These are phyloP conservation scores for Medicago truncatula DNA, from an alignment of 306 rosid genomes.

Conservation along the genomic window DNA sequence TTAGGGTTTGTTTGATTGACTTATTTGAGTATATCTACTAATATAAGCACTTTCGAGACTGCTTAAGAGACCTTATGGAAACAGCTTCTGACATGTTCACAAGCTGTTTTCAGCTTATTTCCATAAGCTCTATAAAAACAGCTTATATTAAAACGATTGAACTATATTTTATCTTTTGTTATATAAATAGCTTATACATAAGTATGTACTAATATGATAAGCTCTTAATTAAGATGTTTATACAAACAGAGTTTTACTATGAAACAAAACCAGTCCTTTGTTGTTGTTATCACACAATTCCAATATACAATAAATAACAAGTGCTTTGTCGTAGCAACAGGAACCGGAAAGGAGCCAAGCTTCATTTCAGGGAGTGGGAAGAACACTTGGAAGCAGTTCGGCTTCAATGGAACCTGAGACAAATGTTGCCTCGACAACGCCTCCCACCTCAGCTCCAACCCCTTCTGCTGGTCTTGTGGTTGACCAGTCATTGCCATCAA, in stretches of 20 bases:
- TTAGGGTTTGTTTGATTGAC: background rate
- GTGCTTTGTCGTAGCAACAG: constrained; percentile 50
- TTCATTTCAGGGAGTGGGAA: constrained; percentile 91
- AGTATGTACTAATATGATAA: background rate
- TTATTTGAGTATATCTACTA: background rate
- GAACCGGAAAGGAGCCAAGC: constrained; percentile 71
- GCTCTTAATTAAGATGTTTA: background rate
- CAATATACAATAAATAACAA: background rate
- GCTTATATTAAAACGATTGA: background rate
- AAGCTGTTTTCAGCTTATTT: background rate
- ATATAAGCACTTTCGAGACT: background rate
- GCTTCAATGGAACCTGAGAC: constrained; percentile 57
- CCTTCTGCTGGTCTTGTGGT: constrained; percentile 59
- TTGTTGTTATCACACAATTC: background rate
- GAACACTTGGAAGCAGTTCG: constrained; percentile 92
- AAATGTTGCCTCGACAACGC: constrained; percentile 39
- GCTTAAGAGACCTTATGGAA: background rate
- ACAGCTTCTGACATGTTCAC: background rate
- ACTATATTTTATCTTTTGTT: background rate
- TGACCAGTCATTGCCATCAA: constrained; percentile 78
- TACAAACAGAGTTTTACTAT: background rate
- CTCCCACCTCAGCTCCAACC: constrained; percentile 51
- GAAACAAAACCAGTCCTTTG: constrained; percentile 3
- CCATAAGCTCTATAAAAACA: background rate
- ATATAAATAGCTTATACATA: background rate